Percentiles rank a stretch among this genome's conserved stretches.
phyloP scores from a whole-genome alignment of 192 early-diverging fungal genomes.

The Backusella westeae region DNA sequence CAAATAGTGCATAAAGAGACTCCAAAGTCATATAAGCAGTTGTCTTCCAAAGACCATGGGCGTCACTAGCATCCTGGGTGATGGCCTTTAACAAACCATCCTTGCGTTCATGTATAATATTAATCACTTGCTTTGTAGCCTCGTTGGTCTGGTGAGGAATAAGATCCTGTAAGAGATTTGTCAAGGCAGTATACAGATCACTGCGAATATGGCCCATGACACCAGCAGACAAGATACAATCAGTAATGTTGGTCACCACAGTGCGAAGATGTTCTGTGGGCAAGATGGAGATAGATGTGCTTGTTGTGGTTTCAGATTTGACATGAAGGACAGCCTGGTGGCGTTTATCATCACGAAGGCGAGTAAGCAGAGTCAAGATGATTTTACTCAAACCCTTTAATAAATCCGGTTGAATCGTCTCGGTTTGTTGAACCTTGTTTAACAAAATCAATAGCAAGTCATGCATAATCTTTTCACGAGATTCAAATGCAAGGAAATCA shows the following conservation, averaged over 20 bases:
- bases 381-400: constrained; percentile 54
- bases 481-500: constrained; percentile 59
- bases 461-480: constrained; percentile 56
- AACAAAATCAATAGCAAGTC: constrained; percentile 71
- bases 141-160: not conserved
- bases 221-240: constrained; percentile 15
- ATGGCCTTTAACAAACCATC: constrained; percentile 53
- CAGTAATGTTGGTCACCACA: constrained; percentile 30
- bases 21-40: constrained; percentile 80
- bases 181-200: constrained; percentile 77
- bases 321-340: constrained; percentile 35
- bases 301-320: not conserved
- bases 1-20: constrained; percentile 42
- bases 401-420: constrained; percentile 43
- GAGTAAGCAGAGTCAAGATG: constrained; percentile 53
- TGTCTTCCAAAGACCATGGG: constrained; percentile 78
- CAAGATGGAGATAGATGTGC: not conserved
- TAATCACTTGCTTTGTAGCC: not conserved
- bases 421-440: constrained; percentile 46
- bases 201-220: constrained; percentile 46
- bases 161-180: constrained; percentile 69
- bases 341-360: constrained; percentile 54
- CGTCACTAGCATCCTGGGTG: constrained; percentile 82
- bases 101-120: not conserved
- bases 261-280: constrained; percentile 28